phyloP scores from a whole-genome alignment of 345 rosid species.

The Trapa bicornis region DNA sequence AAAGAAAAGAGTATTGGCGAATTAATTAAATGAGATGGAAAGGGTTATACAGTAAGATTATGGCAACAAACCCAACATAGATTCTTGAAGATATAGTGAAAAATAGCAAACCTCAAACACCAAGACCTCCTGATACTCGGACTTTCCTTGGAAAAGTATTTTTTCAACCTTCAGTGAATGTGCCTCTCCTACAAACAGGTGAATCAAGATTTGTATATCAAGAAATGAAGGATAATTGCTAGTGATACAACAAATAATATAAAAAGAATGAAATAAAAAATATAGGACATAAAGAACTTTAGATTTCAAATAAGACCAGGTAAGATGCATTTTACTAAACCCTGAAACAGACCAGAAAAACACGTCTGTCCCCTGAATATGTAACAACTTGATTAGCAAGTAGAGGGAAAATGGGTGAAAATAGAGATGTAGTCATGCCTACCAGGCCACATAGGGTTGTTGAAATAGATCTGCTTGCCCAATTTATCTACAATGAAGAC shows the following conservation, averaged over 20 bases:
- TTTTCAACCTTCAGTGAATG: slow-evolving; percentile 80
- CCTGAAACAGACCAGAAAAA: not conserved
- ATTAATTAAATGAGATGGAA: not conserved
- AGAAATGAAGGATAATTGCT: not conserved
- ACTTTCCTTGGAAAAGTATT: slow-evolving; percentile 54
- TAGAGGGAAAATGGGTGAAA: not conserved
- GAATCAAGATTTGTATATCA: not conserved
- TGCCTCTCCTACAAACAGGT: slow-evolving; percentile 61
- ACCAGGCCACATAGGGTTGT: slow-evolving; percentile 99
- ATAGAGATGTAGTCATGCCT: slow-evolving; percentile 6
- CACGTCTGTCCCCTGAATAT: not conserved
- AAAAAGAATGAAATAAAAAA: not conserved
- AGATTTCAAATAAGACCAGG: not conserved
- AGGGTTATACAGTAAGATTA: not conserved
- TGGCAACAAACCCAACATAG: not conserved
- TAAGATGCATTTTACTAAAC: not conserved
- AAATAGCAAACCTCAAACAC: slow-evolving; percentile 61
- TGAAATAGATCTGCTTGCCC: slow-evolving; percentile 56
- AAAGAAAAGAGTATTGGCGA: not conserved
- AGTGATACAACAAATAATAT: not conserved
- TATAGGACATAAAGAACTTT: not conserved
- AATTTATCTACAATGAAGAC: slow-evolving; percentile 28
- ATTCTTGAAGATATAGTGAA: slow-evolving; percentile 6
- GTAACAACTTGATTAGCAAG: not conserved
- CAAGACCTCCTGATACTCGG: slow-evolving; percentile 83